A percentile compares a stretch with the other conserved stretches of the same genome.
Conservation (phyloP, 2,329 filamentous ascomycete genomes). For the Diaporthe sp. region DNA sequence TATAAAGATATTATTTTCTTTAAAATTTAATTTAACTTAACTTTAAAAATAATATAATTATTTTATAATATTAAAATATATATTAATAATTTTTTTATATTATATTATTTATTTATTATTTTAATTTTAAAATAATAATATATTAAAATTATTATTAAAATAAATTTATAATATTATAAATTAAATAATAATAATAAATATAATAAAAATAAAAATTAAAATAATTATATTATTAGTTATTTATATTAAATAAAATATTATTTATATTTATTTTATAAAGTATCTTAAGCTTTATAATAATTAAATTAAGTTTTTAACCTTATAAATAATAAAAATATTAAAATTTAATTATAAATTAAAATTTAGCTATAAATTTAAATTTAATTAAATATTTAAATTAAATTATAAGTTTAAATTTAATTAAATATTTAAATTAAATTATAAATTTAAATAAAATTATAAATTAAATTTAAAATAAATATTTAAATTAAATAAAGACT, state of each 20-base stretch:
- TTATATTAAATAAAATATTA: not conserved
- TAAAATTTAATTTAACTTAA: not conserved
- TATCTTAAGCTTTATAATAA: not conserved
- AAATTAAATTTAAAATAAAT: too few relatives aligned
- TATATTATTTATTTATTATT: not conserved
- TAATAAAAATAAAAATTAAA: not conserved
- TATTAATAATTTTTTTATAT: not conserved
- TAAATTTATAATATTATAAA: too few relatives aligned
- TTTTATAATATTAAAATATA: not conserved
- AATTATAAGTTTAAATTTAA: too few relatives aligned
- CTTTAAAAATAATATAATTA: not conserved
- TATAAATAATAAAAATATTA: too few relatives aligned
- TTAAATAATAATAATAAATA: not conserved
- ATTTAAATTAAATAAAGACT: too few relatives aligned
- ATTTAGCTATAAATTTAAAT: too few relatives aligned
- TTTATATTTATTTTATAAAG: too few relatives aligned
- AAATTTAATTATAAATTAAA: too few relatives aligned
- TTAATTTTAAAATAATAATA: too few relatives aligned
- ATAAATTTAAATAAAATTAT: too few relatives aligned
- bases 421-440: not conserved
- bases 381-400: too few relatives aligned
- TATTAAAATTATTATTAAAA: too few relatives aligned
- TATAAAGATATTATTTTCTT: not conserved
- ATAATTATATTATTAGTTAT: not conserved
- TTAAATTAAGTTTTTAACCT: not conserved